Percentiles rank a stretch among this genome's conserved stretches.
Conservation (phyloP, 805 yeast species). For the Metschnikowia santaceciliae region DNA sequence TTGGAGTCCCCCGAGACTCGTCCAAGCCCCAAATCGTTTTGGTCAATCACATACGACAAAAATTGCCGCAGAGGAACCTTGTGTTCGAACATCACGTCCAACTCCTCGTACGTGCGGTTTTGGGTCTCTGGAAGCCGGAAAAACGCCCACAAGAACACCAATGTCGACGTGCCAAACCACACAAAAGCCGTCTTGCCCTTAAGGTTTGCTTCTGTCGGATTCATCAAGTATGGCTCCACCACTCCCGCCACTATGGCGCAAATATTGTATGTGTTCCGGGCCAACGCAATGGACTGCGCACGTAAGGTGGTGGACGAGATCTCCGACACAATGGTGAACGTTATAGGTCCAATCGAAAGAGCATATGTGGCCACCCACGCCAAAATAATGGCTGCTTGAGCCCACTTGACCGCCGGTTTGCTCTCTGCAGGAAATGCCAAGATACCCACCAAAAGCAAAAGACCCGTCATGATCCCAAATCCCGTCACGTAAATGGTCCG, state of each 20-base stretch:
- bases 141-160: constrained; percentile 27
- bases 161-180: constrained; percentile 15
- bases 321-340: constrained; percentile 10
- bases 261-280: constrained; percentile 9
- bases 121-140: constrained; percentile 14
- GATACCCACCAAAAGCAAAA: constrained; percentile 9
- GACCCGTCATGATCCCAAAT: not conserved
- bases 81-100: constrained; percentile 10
- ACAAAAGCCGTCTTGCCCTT: constrained; percentile 12
- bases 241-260: constrained; percentile 11
- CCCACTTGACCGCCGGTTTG: constrained; percentile 20
- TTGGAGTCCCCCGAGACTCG: no score
- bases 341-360: constrained; percentile 9
- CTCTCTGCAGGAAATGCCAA: constrained; percentile 16
- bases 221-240: constrained; percentile 9
- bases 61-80: constrained; percentile 6
- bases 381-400: constrained; percentile 20
- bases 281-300: constrained; percentile 11
- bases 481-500: constrained; percentile 9
- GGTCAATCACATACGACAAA: constrained; percentile 1
- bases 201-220: constrained; percentile 12
- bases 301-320: constrained; percentile 11
- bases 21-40: constrained; percentile 2
- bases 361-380: constrained; percentile 11
- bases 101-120: constrained; percentile 11